Base-by-base conservation (phyloP, 495 filamentous ascomycete species). In the Aspergillus carlsbadensis region DNA sequence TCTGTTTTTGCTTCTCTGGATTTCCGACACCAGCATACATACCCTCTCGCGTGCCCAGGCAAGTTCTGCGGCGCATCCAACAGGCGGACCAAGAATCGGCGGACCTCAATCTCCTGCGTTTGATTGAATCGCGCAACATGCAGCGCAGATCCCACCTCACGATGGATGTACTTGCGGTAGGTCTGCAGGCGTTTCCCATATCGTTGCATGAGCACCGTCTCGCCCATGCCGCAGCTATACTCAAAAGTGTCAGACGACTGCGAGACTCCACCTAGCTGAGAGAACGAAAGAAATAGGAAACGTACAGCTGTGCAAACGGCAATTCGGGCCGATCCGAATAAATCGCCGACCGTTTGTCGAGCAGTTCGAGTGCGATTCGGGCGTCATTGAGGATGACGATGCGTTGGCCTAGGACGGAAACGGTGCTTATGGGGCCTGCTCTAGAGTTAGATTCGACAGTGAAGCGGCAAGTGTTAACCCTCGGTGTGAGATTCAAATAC, bases 371-470 rank as follows among this genome's bases (percentile, higher is more conserved):
- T 0, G 75, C 76, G 14, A 73, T 13, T 1, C 65, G 35, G 17
- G 60, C 54, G 50, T 81, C 75, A 52, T 81, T 73, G 52, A 83
- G 59, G 40, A 83, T 75, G 10, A 82, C 54, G 14, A 81, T 65
- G 0, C 73, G 75, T 53, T 78, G 67, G 1, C 76, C 79, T 11
- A 79, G 55, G 1, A 78, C 66, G 1, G 69, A 76, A 7, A 83
- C 52, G 18, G 78, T 80, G 58, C 78, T 81, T 13, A 83, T 65
- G 0, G 74, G 71, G 6, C 79, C 64, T 69, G 15, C 5, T 10
- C 18, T 17, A 37, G 29, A 35, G n/a, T 33, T 31, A 18, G 13
- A 35, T 1, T 33, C 18, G n/a, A n/a, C n/a, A n/a, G n/a, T n/a
- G n/a, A n/a, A n/a, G n/a, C n/a, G n/a, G n/a, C n/a, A n/a, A n/a